Percentiles rank a stretch among this genome's conserved stretches.
Evolutionary conservation across 768 basidiomycete species (phyloP).

Genomic region (Hygrocybe coccinea): DNA sequence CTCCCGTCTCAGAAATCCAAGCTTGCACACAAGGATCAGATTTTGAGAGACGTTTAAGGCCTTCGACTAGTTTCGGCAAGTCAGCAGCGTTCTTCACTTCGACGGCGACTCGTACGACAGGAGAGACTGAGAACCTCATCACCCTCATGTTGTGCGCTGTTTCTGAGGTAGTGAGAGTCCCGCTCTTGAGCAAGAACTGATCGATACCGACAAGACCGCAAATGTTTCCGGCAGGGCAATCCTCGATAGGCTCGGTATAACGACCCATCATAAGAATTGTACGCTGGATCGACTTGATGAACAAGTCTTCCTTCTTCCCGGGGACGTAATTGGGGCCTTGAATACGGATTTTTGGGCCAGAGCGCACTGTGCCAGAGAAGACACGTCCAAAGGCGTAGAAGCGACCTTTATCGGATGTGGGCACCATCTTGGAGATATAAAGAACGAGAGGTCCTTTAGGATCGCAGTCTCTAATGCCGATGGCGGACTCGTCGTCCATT

Average conservation of each 20-base stretch:
- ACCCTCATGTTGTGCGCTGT: slow-evolving; percentile 99
- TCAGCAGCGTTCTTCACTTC: slow-evolving; percentile 99
- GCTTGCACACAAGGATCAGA: slow-evolving; percentile 99
- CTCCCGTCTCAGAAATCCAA: slow-evolving; percentile 86
- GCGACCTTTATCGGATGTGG: slow-evolving; percentile 98
- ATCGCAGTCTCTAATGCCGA: slow-evolving; percentile 97
- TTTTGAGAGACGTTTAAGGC: slow-evolving; percentile 99
- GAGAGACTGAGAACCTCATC: slow-evolving; percentile 99
- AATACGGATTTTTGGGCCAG: slow-evolving; percentile 98
- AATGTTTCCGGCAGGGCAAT: slow-evolving; percentile 98
- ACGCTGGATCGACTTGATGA: slow-evolving; percentile 96
- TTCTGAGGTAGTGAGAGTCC: slow-evolving; percentile 95
- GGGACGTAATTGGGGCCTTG: slow-evolving; percentile 99
- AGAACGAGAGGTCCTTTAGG: slow-evolving; percentile 93
- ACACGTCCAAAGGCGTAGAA: slow-evolving; percentile 99
- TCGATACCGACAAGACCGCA: slow-evolving; percentile 99
- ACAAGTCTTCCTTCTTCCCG: slow-evolving; percentile 97
- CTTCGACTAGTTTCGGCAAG: slow-evolving; percentile 99
- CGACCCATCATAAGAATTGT: slow-evolving; percentile 99
- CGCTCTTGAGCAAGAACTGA: slow-evolving; percentile 99
- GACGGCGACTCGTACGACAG: slow-evolving; percentile 97
- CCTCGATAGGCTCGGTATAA: slow-evolving; percentile 96
- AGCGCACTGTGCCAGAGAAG: slow-evolving; percentile 95
- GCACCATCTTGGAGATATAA: slow-evolving; percentile 99
- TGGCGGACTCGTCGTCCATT: slow-evolving; percentile 99